phyloP scores from a whole-genome alignment of 345 rosid species.

The Citrus maxima region DNA sequence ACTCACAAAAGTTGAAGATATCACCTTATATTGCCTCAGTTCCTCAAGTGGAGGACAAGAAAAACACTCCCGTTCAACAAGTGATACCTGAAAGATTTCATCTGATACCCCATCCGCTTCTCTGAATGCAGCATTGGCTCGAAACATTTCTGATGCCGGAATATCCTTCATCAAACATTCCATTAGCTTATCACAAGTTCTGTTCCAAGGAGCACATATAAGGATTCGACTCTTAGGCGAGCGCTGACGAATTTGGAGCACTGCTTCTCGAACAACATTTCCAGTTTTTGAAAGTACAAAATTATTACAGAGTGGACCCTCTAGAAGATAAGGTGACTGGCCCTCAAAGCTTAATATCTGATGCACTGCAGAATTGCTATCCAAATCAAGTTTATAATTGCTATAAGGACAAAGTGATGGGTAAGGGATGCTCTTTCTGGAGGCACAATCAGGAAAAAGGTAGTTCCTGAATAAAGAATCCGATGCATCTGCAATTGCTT shows the following conservation, averaged over 20 bases:
- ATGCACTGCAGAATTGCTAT: constrained; percentile 15
- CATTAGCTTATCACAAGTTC: constrained; percentile 33
- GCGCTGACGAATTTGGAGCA: constrained; percentile 19
- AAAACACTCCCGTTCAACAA: constrained; percentile 24
- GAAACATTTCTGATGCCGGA: constrained; percentile 19
- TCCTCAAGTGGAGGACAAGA: constrained; percentile 25
- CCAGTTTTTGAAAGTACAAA: constrained; percentile 25
- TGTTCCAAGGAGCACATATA: constrained; percentile 31
- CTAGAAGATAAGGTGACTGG: constrained; percentile 29
- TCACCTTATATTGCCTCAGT: constrained; percentile 18
- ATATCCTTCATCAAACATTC: constrained; percentile 22
- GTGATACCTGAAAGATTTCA: constrained; percentile 28
- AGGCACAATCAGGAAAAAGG: constrained; percentile 27
- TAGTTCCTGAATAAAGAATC: constrained; percentile 22
- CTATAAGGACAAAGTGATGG: not conserved
- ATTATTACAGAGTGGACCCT: constrained; percentile 23
- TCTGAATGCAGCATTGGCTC: constrained; percentile 44
- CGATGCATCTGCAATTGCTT: constrained; percentile 32
- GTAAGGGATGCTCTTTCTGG: not conserved
- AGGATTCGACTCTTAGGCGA: constrained; percentile 18
- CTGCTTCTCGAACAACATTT: constrained; percentile 20
- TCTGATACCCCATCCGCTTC: constrained; percentile 20
- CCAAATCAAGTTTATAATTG: constrained; percentile 4
- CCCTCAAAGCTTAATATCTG: constrained; percentile 17
- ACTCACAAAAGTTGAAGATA: constrained; percentile 29